Conservation (phyloP, 2,329 filamentous ascomycete genomes). For the Parasarocladium wereldwijsianum region DNA sequence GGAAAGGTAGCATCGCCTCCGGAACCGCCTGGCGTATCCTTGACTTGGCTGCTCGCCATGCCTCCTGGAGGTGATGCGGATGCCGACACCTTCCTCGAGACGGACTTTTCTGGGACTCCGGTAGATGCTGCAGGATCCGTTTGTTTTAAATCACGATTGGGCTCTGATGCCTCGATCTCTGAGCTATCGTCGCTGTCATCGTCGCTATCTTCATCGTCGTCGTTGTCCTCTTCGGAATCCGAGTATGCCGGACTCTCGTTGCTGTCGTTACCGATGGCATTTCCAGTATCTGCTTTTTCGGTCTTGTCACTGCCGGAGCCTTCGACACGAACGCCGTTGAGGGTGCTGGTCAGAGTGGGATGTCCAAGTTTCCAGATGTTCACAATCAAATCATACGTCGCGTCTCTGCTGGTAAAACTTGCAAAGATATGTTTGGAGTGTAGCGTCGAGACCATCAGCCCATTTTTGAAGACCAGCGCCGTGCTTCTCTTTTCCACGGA, state of each 20-base stretch:
- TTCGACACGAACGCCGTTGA: slow-evolving; percentile 76
- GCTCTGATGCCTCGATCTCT: slow-evolving; percentile 32
- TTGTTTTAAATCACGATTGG: too few species aligned
- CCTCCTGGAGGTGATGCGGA: slow-evolving; percentile 25
- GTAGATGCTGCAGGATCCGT: slow-evolving; percentile 15
- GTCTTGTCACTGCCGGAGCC: slow-evolving; percentile 81
- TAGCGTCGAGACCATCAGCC: slow-evolving; percentile 88
- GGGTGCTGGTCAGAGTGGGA: slow-evolving; percentile 75
- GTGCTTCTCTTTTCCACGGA: slow-evolving; percentile 95
- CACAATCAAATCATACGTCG: slow-evolving; percentile 91
- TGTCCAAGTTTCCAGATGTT: slow-evolving; percentile 98
- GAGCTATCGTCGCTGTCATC: slow-evolving; percentile 59
- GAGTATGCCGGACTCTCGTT: slow-evolving; percentile 35
- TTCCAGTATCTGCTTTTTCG: slow-evolving; percentile 57
- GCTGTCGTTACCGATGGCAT: slow-evolving; percentile 17
- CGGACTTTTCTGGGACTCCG: slow-evolving; percentile 45
- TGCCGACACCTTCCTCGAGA: slow-evolving; percentile 60
- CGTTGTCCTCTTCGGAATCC: slow-evolving; percentile 45
- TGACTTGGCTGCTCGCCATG: slow-evolving; percentile 29
- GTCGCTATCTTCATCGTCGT: slow-evolving; percentile 65
- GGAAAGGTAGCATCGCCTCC: slow-evolving; percentile 53
- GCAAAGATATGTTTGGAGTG: slow-evolving; percentile 94
- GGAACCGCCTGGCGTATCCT: slow-evolving; percentile 26
- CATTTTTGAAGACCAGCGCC: slow-evolving; percentile 90
- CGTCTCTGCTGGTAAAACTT: slow-evolving; percentile 85